Percentiles rank a stretch among this genome's conserved stretches.
Evolutionary conservation across 179 eudicot genomes (phyloP).

Genomic region (Silene noctiflora): DNA sequence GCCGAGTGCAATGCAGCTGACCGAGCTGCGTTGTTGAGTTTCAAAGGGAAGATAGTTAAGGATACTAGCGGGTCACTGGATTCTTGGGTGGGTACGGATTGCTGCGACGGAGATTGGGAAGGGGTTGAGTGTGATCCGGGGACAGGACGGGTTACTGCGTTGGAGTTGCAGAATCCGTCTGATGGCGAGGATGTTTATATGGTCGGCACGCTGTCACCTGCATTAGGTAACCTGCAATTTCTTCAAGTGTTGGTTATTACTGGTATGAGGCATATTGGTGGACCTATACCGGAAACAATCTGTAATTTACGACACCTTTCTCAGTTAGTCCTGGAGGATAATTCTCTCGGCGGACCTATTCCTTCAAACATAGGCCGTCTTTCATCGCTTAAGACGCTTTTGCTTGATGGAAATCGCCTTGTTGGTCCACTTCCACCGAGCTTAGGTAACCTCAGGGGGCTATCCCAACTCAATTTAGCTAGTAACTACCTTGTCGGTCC

Average conservation of each 20-base stretch:
- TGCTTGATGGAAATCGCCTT: conserved; percentile 55
- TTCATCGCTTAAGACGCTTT: conserved; percentile 44
- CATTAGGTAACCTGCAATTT: conserved; percentile 52
- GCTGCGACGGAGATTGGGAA: conserved; percentile 89
- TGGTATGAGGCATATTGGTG: conserved; percentile 66
- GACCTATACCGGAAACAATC: conserved; percentile 53
- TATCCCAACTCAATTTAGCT: conserved; percentile 55
- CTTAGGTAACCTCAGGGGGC: conserved; percentile 44
- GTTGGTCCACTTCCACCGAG: conserved; percentile 52
- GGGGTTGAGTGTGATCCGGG: conserved; percentile 58
- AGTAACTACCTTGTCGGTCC: conserved; percentile 48
- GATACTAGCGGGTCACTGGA: conserved; percentile 66
- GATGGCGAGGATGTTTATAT: conserved; percentile 38
- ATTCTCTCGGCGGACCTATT: conserved; percentile 52
- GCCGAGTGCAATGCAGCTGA: conserved; percentile 48
- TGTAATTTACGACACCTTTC: conserved; percentile 47
- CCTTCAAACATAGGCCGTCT: conserved; percentile 56
- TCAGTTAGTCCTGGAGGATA: conserved; percentile 70
- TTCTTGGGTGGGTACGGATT: conserved; percentile 66
- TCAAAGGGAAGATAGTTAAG: conserved; percentile 54
- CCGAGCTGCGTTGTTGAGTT: conserved; percentile 63
- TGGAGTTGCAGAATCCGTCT: conserved; percentile 51
- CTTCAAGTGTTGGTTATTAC: conserved; percentile 60
- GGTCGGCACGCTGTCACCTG: conserved; percentile 67
- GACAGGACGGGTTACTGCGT: conserved; percentile 54